Conservation (phyloP, 352 stramenopile genomes). For the Hyaloperonospora arabidopsidis region DNA sequence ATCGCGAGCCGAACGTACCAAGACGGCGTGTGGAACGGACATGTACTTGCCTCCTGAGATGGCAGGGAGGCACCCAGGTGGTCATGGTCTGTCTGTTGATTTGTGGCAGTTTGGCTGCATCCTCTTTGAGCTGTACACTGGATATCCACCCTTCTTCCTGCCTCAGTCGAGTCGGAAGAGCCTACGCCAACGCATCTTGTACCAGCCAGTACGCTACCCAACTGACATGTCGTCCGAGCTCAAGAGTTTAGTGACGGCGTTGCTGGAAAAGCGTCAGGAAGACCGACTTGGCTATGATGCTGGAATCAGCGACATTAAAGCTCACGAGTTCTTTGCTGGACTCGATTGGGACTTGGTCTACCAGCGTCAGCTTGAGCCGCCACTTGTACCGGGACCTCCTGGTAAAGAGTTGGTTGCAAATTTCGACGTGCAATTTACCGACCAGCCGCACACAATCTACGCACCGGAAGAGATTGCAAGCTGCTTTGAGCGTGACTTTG, state of each 20-base stretch:
- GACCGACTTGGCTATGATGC: constrained; percentile 57
- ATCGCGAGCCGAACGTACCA: constrained; percentile 58
- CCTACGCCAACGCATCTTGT: constrained; percentile 88
- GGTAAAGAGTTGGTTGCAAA: constrained; percentile 75
- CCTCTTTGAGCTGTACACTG: constrained; percentile 89
- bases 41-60: constrained; percentile 88
- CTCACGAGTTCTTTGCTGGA: constrained; percentile 69
- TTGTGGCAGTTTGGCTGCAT: constrained; percentile 92
- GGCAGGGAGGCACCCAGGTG: constrained; percentile 57
- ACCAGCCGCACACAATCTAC: constrained; percentile 77
- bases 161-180: constrained; percentile 83
- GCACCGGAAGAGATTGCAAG: constrained; percentile 54
- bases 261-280: constrained; percentile 80
- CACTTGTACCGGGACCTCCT: constrained; percentile 49
- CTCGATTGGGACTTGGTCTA: constrained; percentile 73
- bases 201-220: constrained; percentile 79
- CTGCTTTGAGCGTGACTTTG: constrained; percentile 73
- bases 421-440: constrained; percentile 82
- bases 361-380: constrained; percentile 49
- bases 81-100: constrained; percentile 86
- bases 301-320: constrained; percentile 57
- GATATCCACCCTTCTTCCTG: constrained; percentile 89
- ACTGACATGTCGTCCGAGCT: constrained; percentile 75
- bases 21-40: constrained; percentile 87
- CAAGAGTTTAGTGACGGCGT: constrained; percentile 52